Base-by-base conservation (phyloP, 2,329 filamentous ascomycete genomes). In the Pseudogymnoascus sp. region DNA sequence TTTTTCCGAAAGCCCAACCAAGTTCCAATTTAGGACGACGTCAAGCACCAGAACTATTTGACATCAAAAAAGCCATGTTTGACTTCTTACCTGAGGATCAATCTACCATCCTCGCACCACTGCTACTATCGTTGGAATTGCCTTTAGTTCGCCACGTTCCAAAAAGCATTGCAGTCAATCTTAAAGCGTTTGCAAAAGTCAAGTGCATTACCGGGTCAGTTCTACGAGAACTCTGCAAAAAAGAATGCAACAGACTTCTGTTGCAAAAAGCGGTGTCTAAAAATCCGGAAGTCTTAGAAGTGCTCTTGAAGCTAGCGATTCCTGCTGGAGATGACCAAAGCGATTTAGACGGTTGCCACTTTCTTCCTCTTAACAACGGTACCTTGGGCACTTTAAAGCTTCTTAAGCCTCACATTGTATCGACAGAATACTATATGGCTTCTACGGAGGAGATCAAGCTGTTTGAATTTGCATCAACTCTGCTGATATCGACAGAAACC, bases 311-410 rank as follows among this genome's bases (percentile, higher is more conserved):
- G 38, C 59, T 63, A 18, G 8, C 61, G 0, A 63, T 64, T 60
- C 66, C 62, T 38, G 33, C 37, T 12, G 63, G 60, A 21, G 23
- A 38, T 3, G 67, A 65, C 14, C 37, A 66, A 10, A 37, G 65
- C 14, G 59, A 68, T 8, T 62, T 73, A 12, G 63, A 70, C 35
- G 69, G 67, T 6, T 73, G 71, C 44, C 61, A 64, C 21, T 50
- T 73, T 60, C 23, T 73, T 5, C 71, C 69, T 4, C 66, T 73
- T 5, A 63, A 60, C 23, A 62, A 70, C 47, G 66, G 67, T 12
- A 67, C 12, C 8, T 50, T 73, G 21, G 69, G 64, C 12, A 65
- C 63, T 12, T 38, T 69, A 4, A 35, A 40, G 11, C 16, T 66
- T 61, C 1, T 64, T 4, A 21, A 40, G 47, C 35, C 35, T 37